Conservation (phyloP, 2,329 filamentous ascomycete genomes). For the Rachicladosporium sp. region DNA sequence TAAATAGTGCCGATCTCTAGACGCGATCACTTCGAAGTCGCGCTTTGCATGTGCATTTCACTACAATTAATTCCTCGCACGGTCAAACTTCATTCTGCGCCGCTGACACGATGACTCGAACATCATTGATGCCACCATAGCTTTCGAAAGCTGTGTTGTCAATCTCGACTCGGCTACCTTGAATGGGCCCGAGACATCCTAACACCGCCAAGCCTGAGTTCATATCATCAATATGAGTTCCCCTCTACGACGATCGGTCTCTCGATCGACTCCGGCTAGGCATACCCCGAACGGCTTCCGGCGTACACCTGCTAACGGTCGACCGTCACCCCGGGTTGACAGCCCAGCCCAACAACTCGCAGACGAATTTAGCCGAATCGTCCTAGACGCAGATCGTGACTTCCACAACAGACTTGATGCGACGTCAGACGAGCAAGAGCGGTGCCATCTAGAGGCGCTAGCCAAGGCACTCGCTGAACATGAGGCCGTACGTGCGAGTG, state of each 20-base stretch:
- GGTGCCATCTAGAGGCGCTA: constrained; percentile 53
- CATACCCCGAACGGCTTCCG: constrained; percentile 4
- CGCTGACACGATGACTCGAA: too few species aligned
- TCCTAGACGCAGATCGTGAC: constrained; percentile 28
- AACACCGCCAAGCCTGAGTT: too few species aligned
- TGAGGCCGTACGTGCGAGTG: constrained; percentile 47
- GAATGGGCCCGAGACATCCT: too few species aligned
- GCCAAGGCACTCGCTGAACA: constrained; percentile 54
- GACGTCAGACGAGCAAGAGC: constrained; percentile 49
- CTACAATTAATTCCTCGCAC: too few species aligned
- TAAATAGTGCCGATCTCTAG: too few species aligned
- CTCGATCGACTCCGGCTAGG: constrained; percentile 4
- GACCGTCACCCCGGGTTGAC: neutral
- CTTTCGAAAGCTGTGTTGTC: too few species aligned
- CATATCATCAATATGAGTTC: constrained; percentile 2
- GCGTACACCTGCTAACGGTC: constrained; percentile 2
- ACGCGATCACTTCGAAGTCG: too few species aligned
- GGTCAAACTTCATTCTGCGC: too few species aligned
- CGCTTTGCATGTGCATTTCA: too few species aligned
- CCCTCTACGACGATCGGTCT: constrained; percentile 3
- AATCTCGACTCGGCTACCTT: too few species aligned
- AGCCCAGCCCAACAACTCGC: constrained; percentile 16
- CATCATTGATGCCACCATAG: too few species aligned
- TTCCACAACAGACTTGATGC: constrained; percentile 50
- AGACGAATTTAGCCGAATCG: constrained; percentile 31